phyloP scores from a whole-genome alignment of 768 basidiomycete species.

The Nevesoporus exiguus region DNA sequence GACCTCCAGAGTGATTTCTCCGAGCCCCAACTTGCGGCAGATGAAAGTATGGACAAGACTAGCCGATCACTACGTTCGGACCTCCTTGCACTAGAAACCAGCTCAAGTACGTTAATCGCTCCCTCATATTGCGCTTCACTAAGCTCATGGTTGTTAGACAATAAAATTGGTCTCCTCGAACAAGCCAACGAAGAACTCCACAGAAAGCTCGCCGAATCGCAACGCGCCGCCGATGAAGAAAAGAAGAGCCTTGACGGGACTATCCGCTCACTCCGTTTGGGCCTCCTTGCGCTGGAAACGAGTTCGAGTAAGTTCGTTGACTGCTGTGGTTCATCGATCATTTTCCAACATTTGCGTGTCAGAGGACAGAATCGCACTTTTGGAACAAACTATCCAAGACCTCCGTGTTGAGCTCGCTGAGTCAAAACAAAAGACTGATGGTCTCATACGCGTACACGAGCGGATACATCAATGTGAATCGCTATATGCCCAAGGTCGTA shows the following conservation, averaged over 20 bases:
- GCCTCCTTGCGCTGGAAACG: neutral
- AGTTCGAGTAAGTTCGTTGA: neutral
- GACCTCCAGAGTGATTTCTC: neutral
- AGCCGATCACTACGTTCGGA: too few species aligned
- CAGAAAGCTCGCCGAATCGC: neutral
- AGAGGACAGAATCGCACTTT: neutral
- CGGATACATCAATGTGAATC: neutral
- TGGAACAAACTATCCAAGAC: neutral
- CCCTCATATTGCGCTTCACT: too few species aligned
- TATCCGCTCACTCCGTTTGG: too few species aligned
- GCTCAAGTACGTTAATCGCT: neutral
- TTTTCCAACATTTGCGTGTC: neutral
- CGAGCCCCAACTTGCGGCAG: neutral
- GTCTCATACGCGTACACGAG: neutral
- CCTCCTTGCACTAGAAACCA: neutral
- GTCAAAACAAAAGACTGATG: neutral
- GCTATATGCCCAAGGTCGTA: neutral
- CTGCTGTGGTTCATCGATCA: neutral
- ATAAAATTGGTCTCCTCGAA: too few species aligned
- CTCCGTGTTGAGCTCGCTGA: neutral
- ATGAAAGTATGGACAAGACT: too few species aligned
- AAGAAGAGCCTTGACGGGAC: too few species aligned
- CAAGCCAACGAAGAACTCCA: neutral
- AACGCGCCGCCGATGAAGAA: neutral
- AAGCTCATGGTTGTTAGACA: too few species aligned